Evolutionary conservation across 768 basidiomycete species (phyloP).

Genomic region (Hortiboletus campestris): DNA sequence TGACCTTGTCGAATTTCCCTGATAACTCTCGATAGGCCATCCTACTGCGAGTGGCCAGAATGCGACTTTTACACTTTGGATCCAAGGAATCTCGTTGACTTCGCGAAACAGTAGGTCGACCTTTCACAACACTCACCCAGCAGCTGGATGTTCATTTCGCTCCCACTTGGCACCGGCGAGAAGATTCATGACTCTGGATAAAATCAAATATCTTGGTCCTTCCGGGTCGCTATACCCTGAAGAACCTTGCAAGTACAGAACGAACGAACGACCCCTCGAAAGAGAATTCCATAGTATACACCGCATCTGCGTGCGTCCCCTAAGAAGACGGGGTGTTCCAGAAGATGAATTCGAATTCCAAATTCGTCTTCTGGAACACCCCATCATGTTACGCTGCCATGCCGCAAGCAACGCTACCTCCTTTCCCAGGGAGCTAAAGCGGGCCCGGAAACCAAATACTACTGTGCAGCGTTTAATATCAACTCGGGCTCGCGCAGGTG

Average conservation of each 20-base stretch:
- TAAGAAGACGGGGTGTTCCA: too few species aligned
- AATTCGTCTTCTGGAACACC: not conserved
- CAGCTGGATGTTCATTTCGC: not conserved
- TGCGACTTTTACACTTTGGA: constrained; percentile 11
- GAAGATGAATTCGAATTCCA: too few species aligned
- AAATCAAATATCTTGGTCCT: not conserved
- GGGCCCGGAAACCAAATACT: not conserved
- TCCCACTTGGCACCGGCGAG: constrained; percentile 15
- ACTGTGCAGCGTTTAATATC: not conserved
- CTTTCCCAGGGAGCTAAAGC: too few species aligned
- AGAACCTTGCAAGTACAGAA: constrained; percentile 6
- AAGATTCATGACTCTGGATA: not conserved
- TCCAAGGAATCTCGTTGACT: not conserved
- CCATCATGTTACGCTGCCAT: not conserved
- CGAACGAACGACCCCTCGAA: too few species aligned
- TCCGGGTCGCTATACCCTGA: not conserved
- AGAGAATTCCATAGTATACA: too few species aligned
- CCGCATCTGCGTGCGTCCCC: not conserved
- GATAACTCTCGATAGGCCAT: constrained; percentile 1
- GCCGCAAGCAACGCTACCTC: not conserved
- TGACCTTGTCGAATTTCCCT: not conserved
- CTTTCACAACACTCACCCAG: not conserved
- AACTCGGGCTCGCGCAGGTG: not conserved
- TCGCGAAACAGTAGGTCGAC: constrained; percentile 13
- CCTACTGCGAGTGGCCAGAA: not conserved